Evolutionary conservation across 2,329 filamentous ascomycete genomes (phyloP).

Genomic region (Aschersonia sp.): DNA sequence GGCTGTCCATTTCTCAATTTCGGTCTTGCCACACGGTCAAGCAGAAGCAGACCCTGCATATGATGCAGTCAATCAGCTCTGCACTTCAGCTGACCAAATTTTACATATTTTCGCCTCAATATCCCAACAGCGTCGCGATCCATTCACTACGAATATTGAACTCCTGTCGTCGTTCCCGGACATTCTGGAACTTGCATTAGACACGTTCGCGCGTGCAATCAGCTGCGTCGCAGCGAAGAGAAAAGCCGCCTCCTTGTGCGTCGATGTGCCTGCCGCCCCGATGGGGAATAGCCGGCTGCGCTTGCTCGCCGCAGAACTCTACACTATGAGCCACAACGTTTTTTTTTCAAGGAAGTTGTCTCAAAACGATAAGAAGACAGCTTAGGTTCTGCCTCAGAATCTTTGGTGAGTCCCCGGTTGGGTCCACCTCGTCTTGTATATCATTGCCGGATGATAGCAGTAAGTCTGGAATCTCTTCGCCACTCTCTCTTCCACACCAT

Average conservation of each 20-base stretch:
- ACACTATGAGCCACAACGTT: constrained; percentile 13
- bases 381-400: not conserved
- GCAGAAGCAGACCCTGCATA: constrained; percentile 8
- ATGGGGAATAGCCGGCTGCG: constrained; percentile 5
- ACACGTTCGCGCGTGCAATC: constrained; percentile 16
- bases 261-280: constrained; percentile 8
- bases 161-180: constrained; percentile 13
- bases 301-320: constrained; percentile 11
- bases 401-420: not conserved
- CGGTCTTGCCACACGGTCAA: constrained; percentile 6
- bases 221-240: constrained; percentile 9
- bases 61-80: constrained; percentile 14
- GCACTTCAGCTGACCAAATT: constrained; percentile 14
- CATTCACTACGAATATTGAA: constrained; percentile 4
- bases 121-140: not conserved
- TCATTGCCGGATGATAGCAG: not conserved
- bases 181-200: constrained; percentile 14
- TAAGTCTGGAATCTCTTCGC: not conserved
- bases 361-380: constrained; percentile 13
- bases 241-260: constrained; percentile 5
- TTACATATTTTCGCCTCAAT: constrained; percentile 10
- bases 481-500: not conserved
- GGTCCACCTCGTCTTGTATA: not conserved
- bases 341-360: constrained; percentile 11
- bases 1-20: constrained; percentile 19